These are phyloP conservation scores for Trichoderma sp. DNA, from an alignment of 2,329 filamentous ascomycete species.

Conservation along the genomic window DNA sequence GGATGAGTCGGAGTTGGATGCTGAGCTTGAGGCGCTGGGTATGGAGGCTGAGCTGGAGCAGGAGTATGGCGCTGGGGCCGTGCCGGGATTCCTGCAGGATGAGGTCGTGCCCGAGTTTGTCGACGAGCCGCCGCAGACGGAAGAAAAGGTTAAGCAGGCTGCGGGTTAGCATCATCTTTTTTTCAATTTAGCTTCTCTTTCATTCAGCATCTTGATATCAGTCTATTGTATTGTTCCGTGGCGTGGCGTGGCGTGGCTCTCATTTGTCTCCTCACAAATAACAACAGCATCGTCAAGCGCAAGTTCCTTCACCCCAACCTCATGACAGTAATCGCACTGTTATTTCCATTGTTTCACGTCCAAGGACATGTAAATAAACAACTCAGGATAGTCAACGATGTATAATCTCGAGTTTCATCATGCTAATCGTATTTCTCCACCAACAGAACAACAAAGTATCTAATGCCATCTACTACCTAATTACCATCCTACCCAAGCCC, in stretches of 20 bases:
- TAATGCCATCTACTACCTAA: constrained; percentile 1
- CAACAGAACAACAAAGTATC: not conserved
- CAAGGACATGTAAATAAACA: not conserved
- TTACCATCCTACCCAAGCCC: not conserved
- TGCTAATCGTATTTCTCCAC: not conserved
- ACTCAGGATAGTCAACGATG: not conserved
- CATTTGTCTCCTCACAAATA: not conserved
- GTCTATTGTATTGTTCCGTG: not conserved
- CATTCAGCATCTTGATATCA: not conserved
- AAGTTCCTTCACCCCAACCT: not conserved
- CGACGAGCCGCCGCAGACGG: constrained; percentile 77
- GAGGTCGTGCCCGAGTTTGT: constrained; percentile 85
- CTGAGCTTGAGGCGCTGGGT: constrained; percentile 89
- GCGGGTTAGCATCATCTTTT: constrained; percentile 45
- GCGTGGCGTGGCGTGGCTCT: not conserved
- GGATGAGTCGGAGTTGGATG: constrained; percentile 93
- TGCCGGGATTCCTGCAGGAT: constrained; percentile 87
- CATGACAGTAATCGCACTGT: not conserved
- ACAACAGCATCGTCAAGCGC: not conserved
- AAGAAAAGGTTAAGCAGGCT: constrained; percentile 77
- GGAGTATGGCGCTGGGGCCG: constrained; percentile 53
- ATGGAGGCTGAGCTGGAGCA: constrained; percentile 90
- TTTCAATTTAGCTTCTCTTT: not conserved
- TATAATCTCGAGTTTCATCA: not conserved
- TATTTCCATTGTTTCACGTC: not conserved